Base-by-base conservation (phyloP, 345 rosid genomes). In the Litchi chinensis region DNA sequence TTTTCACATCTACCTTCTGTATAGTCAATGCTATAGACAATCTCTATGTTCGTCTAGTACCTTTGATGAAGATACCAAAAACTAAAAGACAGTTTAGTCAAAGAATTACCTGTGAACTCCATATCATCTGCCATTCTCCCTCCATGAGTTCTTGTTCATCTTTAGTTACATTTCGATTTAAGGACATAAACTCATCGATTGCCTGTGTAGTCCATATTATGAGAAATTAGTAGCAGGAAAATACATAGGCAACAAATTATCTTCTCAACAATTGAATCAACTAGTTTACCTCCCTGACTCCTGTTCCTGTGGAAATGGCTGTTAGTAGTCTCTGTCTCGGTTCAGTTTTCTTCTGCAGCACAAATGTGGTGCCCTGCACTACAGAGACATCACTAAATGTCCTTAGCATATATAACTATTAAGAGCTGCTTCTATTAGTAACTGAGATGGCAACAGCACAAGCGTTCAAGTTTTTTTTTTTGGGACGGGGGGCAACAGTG, bases 281-380 rank as follows among this genome's bases (percentile, higher is more conserved):
- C 10, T 77, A n/a, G 28, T 70, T 82, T 81, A 95, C 98, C 92
- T 92, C 89, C 48, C 8, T 72, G 22, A 92, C 91, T 81, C 76
- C 80, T 19, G 81, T 79, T 57, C 89, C 93, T 5, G 87, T 84
- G 8, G 94, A 88, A 86, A 95, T 92, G 52, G 90, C 89, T 43
- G 97, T 79, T 64, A 95, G 86, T 75, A 95, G 70, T 70, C 64
- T 89, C 85, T 93, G 98, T 88, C 97, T 88, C 8, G 97, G 94
- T 63, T 91, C 95, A 5, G 82, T 91, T 79, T 83, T 89, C 93
- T 95, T 95, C 70, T 95, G 99, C 52, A 95, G 92, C 83, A 93
- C 98, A 82, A 93, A 93, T 66, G 97, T 90, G 86, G 99, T 95
- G 82, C 97, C 98, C 98, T 93, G 97, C 91, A 88, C 95, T 91